Evolutionary conservation across 768 basidiomycete genomes (phyloP).

Genomic region (Amanita molliuscula): DNA sequence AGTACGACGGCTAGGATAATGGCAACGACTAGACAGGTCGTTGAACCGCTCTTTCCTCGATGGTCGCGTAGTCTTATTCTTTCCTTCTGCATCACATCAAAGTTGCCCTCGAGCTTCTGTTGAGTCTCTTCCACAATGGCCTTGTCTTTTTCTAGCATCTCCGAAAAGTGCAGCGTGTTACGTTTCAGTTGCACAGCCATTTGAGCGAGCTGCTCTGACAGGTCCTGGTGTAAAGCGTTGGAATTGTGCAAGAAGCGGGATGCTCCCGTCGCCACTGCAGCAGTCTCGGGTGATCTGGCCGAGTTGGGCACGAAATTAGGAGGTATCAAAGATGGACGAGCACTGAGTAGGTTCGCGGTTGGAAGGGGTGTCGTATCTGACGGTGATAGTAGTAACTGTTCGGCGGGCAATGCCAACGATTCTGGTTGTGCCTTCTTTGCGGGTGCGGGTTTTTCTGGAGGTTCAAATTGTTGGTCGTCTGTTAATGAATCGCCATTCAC

Average conservation of each 20-base stretch:
- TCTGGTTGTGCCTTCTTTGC: not conserved
- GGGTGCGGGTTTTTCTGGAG: conserved; percentile 8
- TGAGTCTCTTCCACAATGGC: conserved; percentile 55
- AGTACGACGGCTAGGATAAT: conserved; percentile 57
- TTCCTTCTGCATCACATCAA: conserved; percentile 57
- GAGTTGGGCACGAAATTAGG: conserved; percentile 21
- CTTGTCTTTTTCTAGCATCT: conserved; percentile 65
- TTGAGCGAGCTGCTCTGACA: conserved; percentile 61
- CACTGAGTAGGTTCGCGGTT: conserved; percentile 10
- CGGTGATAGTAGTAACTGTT: conserved; percentile 29
- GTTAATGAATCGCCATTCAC: conserved; percentile 10
- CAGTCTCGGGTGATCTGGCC: conserved; percentile 5
- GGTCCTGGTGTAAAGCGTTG: conserved; percentile 59
- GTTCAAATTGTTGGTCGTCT: conserved; percentile 11
- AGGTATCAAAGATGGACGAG: conserved; percentile 19
- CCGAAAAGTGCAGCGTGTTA: conserved; percentile 74
- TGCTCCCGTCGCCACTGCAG: conserved; percentile 19
- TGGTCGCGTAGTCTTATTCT: conserved; percentile 51
- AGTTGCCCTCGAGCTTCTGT: conserved; percentile 67
- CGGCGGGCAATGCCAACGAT: conserved; percentile 14
- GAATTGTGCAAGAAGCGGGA: conserved; percentile 32
- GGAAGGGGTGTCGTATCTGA: conserved; percentile 18
- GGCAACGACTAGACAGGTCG: conserved; percentile 62
- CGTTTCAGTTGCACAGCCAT: conserved; percentile 87
- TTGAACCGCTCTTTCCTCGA: conserved; percentile 51